Evolutionary conservation across 2,329 filamentous ascomycete genomes (phyloP), one percentile per base, ranked within the genome.

Genomic region (Berkeleyomyces basicola): DNA sequence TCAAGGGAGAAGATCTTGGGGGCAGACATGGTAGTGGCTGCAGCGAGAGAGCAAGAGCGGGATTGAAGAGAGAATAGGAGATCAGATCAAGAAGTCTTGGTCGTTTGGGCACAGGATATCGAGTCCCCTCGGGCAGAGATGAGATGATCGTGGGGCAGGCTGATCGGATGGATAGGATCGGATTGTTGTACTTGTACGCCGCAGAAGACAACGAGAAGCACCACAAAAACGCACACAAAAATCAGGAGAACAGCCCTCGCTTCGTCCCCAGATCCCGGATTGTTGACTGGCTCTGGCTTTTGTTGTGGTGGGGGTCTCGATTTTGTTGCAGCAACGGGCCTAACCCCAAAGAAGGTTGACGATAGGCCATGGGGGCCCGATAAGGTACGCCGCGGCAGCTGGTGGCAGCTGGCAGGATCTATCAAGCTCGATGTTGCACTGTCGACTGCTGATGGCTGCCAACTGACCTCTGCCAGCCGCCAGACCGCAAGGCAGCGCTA

Each of bases 1-100:
- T 95, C 88, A 68, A 97, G 84, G 68, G 90, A 91, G 77, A 96
- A 97, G 71, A 89, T 72, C 73, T 87, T 90, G 63, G 74, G 71
- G 37, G 76, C 72, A 69, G 78, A 76, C 81, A 81, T 84, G 36
- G 44, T 51, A 7, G 36, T 33, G 23, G 40, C 37, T 5, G 61
- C 37, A 10, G 37, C 36, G 40, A 47, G 36, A 11, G 55, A 42
- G 49, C 31, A 42, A 62, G 40, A 40, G 58, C n/a, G 51, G 36
- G 4, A 36, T 23, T 11, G 31, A 23, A 36, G 23, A 11, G 36
- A 4, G 4, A 11, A 36, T 7, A 33, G 10, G 33, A 33, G 31
- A 5, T 36, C 31, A 36, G 36, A 33, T 5, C n/a, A 49, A 10
- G 33, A 11, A 23, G 36, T 33, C 14, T 31, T 39, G 51, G 14